These are phyloP conservation scores for Sporisorium scitamineum DNA, from an alignment of 1,284 basidiomycete species.

Conservation along the genomic window DNA sequence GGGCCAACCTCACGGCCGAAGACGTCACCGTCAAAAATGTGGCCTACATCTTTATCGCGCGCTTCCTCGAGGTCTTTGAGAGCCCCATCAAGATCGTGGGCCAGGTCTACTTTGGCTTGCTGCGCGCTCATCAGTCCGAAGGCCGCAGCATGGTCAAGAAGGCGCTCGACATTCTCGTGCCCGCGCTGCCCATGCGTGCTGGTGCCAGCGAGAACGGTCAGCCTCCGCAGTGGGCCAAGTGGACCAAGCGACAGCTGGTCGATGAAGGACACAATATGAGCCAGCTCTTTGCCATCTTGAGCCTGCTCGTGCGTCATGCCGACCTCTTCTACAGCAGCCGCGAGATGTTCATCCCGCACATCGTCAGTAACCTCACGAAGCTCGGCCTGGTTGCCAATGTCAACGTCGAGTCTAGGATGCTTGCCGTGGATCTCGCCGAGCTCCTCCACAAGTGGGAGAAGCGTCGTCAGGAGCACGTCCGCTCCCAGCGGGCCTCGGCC, in stretches of 20 bases:
- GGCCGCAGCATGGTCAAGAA: conserved; percentile 82
- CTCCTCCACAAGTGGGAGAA: conserved; percentile 71
- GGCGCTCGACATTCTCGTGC: conserved; percentile 90
- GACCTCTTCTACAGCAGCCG: conserved; percentile 93
- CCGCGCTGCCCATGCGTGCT: conserved; percentile 78
- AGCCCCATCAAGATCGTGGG: conserved; percentile 93
- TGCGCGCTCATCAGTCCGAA: conserved; percentile 84
- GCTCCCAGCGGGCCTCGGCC: conserved; percentile 22
- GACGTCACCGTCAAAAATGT: conserved; percentile 94
- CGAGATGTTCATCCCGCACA: conserved; percentile 93
- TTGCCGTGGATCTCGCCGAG: conserved; percentile 71
- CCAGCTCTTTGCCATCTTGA: conserved; percentile 89
- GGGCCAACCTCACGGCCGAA: conserved; percentile 84
- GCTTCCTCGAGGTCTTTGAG: conserved; percentile 91
- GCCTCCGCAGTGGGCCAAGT: conserved; percentile 87
- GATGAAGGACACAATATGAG: conserved; percentile 86
- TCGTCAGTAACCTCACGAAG: conserved; percentile 89
- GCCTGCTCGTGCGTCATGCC: conserved; percentile 90
- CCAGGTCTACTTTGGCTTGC: conserved; percentile 92
- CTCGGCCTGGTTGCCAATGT: conserved; percentile 80
- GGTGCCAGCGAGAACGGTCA: conserved; percentile 70
- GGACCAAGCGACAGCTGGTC: conserved; percentile 85
- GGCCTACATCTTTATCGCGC: conserved; percentile 91
- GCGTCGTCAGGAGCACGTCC: conserved; percentile 70
- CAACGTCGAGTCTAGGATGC: conserved; percentile 81